Conservation (phyloP, 1,284 basidiomycete species). For the Fomes fomentarius region DNA sequence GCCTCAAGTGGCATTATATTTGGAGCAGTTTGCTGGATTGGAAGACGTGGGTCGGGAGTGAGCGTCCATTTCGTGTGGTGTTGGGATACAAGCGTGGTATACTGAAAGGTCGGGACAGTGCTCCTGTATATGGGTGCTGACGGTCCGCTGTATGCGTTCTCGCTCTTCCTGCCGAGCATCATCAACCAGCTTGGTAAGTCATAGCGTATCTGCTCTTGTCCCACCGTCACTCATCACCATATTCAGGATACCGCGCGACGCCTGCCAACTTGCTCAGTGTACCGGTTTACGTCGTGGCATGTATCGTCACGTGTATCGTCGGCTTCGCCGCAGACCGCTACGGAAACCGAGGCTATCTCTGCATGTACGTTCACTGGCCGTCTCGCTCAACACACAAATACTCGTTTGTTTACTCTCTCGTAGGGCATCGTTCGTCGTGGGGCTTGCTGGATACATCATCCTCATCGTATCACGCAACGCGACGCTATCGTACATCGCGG, state of each 20-base stretch:
- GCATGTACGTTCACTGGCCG: slow-evolving; percentile 49
- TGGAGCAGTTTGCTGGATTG: slow-evolving; percentile 64
- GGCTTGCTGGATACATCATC: slow-evolving; percentile 66
- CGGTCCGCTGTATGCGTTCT: slow-evolving; percentile 73
- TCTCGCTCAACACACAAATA: too few relatives aligned
- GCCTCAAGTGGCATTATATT: slow-evolving; percentile 63
- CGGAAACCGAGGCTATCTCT: slow-evolving; percentile 62
- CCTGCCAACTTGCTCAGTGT: slow-evolving; percentile 75
- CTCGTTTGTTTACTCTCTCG: too few relatives aligned
- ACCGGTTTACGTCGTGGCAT: slow-evolving; percentile 69
- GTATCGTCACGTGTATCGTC: slow-evolving; percentile 63
- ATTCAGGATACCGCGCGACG: slow-evolving; percentile 67
- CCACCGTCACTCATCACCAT: slow-evolving; percentile 13
- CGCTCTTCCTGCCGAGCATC: slow-evolving; percentile 73
- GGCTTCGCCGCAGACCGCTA: slow-evolving; percentile 65
- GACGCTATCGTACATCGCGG: slow-evolving; percentile 69
- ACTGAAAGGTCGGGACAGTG: slow-evolving; percentile 39
- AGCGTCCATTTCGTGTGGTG: slow-evolving; percentile 6
- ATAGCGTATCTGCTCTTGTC: background rate
- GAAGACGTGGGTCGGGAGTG: slow-evolving; percentile 76
- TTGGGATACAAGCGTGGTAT: too few relatives aligned
- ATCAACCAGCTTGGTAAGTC: slow-evolving; percentile 56
- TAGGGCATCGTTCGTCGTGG: slow-evolving; percentile 37
- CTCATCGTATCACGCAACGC: slow-evolving; percentile 63
- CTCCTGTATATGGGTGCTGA: slow-evolving; percentile 58